phyloP scores from a whole-genome alignment of 1,284 basidiomycete species.

The Sporisorium reilianum region DNA sequence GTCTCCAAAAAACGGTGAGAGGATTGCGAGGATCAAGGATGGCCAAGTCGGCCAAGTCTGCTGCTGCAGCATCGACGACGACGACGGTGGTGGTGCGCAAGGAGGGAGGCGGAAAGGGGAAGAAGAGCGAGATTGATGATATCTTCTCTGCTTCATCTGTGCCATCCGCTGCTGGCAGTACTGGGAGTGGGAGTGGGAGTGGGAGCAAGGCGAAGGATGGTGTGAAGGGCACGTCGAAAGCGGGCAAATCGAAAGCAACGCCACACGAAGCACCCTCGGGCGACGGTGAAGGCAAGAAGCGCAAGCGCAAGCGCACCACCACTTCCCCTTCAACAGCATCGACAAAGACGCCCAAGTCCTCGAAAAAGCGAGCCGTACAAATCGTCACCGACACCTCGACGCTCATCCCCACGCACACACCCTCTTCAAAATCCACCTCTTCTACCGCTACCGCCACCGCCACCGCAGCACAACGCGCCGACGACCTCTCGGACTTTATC shows the following conservation, averaged over 20 bases:
- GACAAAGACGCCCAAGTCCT: conserved; percentile 1
- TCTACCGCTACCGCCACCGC: background rate
- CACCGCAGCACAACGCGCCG: too few species aligned
- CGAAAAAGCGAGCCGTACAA: conserved; percentile 9
- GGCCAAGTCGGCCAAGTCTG: background rate
- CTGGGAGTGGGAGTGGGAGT: background rate
- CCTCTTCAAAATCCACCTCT: background rate
- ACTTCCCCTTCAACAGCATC: background rate
- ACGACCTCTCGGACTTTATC: conserved; percentile 29
- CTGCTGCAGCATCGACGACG: background rate
- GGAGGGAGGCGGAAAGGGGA: background rate
- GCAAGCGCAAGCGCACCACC: conserved; percentile 7
- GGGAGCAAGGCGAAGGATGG: conserved; percentile 5
- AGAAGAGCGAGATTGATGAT: conserved; percentile 1
- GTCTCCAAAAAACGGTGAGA: too few species aligned
- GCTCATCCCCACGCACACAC: background rate
- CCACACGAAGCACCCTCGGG: too few species aligned
- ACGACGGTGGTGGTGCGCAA: background rate
- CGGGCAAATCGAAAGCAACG: too few species aligned
- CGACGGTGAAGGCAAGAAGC: background rate
- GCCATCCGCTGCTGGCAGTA: background rate
- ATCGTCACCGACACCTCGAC: conserved; percentile 23
- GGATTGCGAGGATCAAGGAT: too few species aligned
- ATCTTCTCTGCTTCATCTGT: background rate
- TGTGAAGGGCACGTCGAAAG: background rate